phyloP scores from a whole-genome alignment of 2,329 filamentous ascomycete genomes.

The Colletotrichum sublineola region DNA sequence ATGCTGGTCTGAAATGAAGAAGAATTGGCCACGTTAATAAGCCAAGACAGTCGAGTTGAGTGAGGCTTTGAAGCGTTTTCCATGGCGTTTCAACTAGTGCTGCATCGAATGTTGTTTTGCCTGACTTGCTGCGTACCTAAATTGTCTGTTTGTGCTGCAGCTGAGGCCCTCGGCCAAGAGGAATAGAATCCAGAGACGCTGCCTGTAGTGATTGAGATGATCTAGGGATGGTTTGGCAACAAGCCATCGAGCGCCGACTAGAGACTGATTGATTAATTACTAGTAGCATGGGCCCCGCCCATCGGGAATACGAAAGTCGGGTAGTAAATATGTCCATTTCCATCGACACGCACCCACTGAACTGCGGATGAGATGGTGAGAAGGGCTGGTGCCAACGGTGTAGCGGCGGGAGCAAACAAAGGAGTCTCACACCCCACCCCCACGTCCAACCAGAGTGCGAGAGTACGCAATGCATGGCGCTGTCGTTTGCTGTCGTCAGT shows the following conservation, averaged over 20 bases:
- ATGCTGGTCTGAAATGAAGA: background rate
- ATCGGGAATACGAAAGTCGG: background rate
- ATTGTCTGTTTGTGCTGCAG: background rate
- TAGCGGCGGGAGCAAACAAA: conserved; percentile 2
- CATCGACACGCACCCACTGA: background rate
- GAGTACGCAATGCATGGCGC: background rate
- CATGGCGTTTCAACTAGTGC: background rate
- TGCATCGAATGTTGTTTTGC: conserved; percentile 3
- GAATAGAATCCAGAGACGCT: background rate
- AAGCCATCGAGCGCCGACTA: background rate
- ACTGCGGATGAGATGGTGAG: background rate
- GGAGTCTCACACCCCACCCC: background rate
- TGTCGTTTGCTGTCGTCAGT: conserved; percentile 1
- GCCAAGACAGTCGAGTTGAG: background rate
- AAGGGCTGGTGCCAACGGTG: background rate
- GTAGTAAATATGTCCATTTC: background rate
- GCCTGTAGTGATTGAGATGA: background rate
- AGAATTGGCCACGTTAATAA: background rate
- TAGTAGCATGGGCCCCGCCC: background rate
- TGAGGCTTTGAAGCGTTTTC: too few species aligned
- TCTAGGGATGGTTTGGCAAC: background rate
- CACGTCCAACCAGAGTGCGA: background rate
- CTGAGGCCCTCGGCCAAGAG: background rate
- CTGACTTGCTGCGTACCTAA: background rate
- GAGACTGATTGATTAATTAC: background rate